phyloP scores from a whole-genome alignment of 805 yeast genomes.

The Zygosaccharomyces gambellarensis region DNA sequence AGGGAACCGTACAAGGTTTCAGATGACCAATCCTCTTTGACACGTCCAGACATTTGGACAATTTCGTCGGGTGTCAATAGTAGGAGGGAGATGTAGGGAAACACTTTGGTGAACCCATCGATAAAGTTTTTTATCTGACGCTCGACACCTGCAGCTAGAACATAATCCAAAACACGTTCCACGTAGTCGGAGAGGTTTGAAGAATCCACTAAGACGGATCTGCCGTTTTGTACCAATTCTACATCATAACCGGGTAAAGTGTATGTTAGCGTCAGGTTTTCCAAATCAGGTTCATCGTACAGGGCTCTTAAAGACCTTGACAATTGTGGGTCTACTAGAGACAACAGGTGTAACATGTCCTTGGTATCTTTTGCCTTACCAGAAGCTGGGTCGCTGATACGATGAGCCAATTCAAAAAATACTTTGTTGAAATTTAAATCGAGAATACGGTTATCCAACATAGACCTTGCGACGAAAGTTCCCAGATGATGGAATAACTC shows the following conservation, averaged over 20 bases:
- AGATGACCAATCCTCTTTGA: conserved; percentile 81
- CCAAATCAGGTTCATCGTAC: conserved; percentile 26
- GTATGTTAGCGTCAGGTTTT: conserved; percentile 57
- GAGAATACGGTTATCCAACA: conserved; percentile 80
- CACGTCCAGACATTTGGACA: conserved; percentile 64
- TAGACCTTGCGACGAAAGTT: conserved; percentile 76
- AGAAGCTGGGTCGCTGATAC: conserved; percentile 10
- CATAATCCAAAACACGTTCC: conserved; percentile 49
- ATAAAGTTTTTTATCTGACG: conserved; percentile 65
- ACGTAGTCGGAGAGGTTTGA: conserved; percentile 58
- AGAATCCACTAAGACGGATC: conserved; percentile 42
- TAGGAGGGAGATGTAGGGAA: conserved; percentile 68
- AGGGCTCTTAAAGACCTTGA: conserved; percentile 55
- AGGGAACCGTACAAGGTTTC: conserved; percentile 56
- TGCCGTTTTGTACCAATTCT: conserved; percentile 57
- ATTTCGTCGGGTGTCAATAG: conserved; percentile 75
- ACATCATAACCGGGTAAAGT: conserved; percentile 70
- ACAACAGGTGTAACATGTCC: conserved; percentile 37
- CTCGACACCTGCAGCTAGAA: conserved; percentile 58
- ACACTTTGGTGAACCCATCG: conserved; percentile 75
- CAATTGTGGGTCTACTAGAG: conserved; percentile 52
- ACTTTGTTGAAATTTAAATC: conserved; percentile 73
- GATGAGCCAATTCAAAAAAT: conserved; percentile 58
- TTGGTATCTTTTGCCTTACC: conserved; percentile 8
- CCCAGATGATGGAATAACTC: conserved; percentile 67